These are phyloP conservation scores for Plasmopara halstedii DNA, from an alignment of 352 stramenopile species.

Conservation along the genomic window DNA sequence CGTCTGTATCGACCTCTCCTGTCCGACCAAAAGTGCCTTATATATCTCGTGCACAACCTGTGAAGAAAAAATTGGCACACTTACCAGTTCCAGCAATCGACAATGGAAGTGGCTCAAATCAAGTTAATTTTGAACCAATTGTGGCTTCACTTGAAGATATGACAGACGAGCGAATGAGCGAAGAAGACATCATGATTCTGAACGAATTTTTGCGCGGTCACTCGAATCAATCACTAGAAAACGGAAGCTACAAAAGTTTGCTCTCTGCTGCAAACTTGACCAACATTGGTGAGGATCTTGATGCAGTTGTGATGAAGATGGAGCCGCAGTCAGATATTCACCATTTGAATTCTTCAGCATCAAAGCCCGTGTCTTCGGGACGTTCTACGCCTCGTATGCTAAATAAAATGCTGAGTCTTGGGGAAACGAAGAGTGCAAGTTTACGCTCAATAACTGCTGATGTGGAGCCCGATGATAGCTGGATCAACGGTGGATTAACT, in stretches of 20 bases:
- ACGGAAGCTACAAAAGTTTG: conserved; percentile 30
- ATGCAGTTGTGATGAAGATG: conserved; percentile 28
- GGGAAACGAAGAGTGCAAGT: conserved; percentile 42
- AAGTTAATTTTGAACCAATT: conserved; percentile 37
- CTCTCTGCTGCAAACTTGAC: conserved; percentile 29
- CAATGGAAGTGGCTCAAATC: conserved; percentile 5
- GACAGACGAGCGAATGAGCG: conserved; percentile 41
- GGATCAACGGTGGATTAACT: conserved; percentile 40
- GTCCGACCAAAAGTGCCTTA: conserved; percentile 15
- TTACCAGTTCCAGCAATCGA: conserved; percentile 1
- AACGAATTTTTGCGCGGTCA: conserved; percentile 50
- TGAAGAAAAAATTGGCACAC: conserved; percentile 11
- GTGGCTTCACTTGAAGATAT: conserved; percentile 30
- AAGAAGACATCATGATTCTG: conserved; percentile 54
- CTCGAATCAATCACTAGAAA: conserved; percentile 35
- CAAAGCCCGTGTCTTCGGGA: conserved; percentile 8
- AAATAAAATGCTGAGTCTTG: conserved; percentile 48
- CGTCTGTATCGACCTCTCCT: conserved; percentile 23
- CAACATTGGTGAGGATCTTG: conserved; percentile 24
- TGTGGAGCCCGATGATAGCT: conserved; percentile 38
- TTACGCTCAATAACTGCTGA: conserved; percentile 44
- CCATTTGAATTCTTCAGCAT: conserved; percentile 11
- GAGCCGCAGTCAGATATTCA: conserved; percentile 14
- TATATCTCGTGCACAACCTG: background rate
- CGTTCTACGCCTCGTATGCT: conserved; percentile 23